Evolutionary conservation across 768 basidiomycete species (phyloP), one percentile per base, ranked within the genome.

Genomic region (Suillus brevipes): DNA sequence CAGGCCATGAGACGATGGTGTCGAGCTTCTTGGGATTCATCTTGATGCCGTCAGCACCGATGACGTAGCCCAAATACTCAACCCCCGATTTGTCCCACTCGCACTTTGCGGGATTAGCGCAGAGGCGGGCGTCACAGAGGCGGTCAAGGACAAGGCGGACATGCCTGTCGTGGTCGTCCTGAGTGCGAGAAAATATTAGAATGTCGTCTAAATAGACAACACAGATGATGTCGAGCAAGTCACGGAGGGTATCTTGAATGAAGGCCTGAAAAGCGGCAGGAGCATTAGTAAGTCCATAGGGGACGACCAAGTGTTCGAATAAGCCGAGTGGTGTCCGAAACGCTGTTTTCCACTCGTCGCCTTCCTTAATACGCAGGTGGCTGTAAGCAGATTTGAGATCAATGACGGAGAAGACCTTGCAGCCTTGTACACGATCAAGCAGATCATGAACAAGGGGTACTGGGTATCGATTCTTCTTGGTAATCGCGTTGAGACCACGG

Each of bases 261-360:
- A 82, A 79, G 31, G 31, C 31, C 31, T 84, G 83, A 67, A 82
- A 84, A 2, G 75, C 66, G 0, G 82, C 75, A 7, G 82, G 79
- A 5, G 78, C 76, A 62, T 81, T 79, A 43, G 74, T 76, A 10
- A 80, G 73, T 9, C 78, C 78, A 40, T 77, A 77, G n/a, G 78
- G 77, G 69, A 81, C 77, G 14, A 83, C 76, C 6, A 71, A 68
- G 47, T 72, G 78, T 71, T 83, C 74, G 63, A 77, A 82, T 20
- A 74, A 68, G 5, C 83, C 78, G 20, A 74, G 74, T 36, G 71
- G 71, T 13, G 78, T 81, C 6, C 70, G 61, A 69, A 84, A 83
- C 0, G 78, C 79, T 3, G 81, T 82, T 65, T 83, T 31, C 78
- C 76, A 78, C 68, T 82, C 74, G 62, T 82, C 75, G 0, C 80